Base-by-base conservation (phyloP, 1,139 yeast genomes). In the Debaryomyces psychrophilus region DNA sequence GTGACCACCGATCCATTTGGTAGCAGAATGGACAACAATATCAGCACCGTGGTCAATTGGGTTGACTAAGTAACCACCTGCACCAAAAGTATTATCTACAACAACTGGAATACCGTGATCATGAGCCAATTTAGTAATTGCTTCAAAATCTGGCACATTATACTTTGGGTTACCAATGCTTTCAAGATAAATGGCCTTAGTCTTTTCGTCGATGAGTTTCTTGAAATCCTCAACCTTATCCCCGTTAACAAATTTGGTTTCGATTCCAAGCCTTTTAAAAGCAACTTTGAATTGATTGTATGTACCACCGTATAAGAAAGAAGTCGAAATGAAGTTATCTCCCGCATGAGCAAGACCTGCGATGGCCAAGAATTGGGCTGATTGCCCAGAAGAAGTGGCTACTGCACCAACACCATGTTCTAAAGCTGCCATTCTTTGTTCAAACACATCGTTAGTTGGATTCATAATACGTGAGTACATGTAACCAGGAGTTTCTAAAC, bases 1-100 rank as follows among this genome's bases (percentile, higher is more conserved):
- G 65, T 92, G 98, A 51, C 97, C 99, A 55, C 96, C 96, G 57
- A 93, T 90, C 97, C 97, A 93, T 70, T 93, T 93, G 47, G 98
- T 93, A 46, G 97, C 97, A 47, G 97, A 90, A 69, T 92, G 97
- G 37, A 79, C 82, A 31, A 81, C 79, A 52, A 90, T 86, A 64
- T 90, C 96, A 37, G 90, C 98, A 55, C 98, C 98, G 60, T 81
- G 87, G 52, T 86, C 87, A 56, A 93, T 69, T 53, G 99, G 99
- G 59, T 81, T 84, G 51, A 90, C 79, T 59, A 88, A 80, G 76
- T 71, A 90, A 43, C 98, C 98, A 67, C 96, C 97, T 39, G 97
- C 97, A 63, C 97, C 98, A 60, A 92, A 92, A 26, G 99, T 93
- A 81, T 93, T 93, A 73, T 93, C 99, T 39, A 89, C 97, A 47